Conservation (phyloP, 768 basidiomycete genomes). For the Trametes cingulata region DNA sequence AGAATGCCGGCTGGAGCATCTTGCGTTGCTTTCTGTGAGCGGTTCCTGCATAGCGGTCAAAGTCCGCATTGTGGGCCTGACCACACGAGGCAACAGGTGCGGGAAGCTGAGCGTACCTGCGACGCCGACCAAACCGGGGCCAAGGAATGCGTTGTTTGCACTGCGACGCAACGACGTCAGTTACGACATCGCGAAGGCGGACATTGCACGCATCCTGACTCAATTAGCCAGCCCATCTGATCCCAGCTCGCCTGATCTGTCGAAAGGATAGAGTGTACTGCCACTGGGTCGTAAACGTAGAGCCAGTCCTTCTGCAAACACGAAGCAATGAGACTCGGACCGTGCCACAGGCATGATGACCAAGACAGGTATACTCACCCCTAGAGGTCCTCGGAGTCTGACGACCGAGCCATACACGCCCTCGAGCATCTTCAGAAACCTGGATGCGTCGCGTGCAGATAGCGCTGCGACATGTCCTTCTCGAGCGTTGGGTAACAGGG, state of each 20-base stretch:
- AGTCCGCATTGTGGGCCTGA: too few relatives aligned
- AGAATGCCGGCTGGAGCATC: constrained; percentile 47
- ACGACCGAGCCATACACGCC: too few relatives aligned
- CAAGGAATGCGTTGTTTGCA: background rate
- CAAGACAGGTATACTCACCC: too few relatives aligned
- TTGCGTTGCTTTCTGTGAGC: constrained; percentile 51
- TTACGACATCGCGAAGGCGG: too few relatives aligned
- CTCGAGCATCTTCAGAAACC: too few relatives aligned
- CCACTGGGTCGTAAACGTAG: constrained; percentile 3
- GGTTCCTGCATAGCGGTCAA: constrained; percentile 26
- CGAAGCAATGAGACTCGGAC: too few relatives aligned
- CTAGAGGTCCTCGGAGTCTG: too few relatives aligned
- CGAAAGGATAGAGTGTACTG: background rate
- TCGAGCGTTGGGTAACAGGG: too few relatives aligned
- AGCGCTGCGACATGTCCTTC: too few relatives aligned
- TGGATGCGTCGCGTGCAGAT: too few relatives aligned
- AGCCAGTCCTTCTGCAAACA: constrained; percentile 11
- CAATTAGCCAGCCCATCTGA: background rate
- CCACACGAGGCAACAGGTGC: too few relatives aligned
- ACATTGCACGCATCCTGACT: background rate
- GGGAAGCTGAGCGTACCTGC: background rate
- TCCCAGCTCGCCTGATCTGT: background rate
- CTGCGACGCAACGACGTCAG: background rate
- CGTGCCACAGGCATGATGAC: too few relatives aligned
- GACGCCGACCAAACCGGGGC: constrained; percentile 13